A percentile compares a stretch with the other conserved stretches of the same genome.
These are phyloP conservation scores for Aspergillus fumigatiaffinis DNA, from an alignment of 2,329 filamentous ascomycete genomes.

Conservation along the genomic window DNA sequence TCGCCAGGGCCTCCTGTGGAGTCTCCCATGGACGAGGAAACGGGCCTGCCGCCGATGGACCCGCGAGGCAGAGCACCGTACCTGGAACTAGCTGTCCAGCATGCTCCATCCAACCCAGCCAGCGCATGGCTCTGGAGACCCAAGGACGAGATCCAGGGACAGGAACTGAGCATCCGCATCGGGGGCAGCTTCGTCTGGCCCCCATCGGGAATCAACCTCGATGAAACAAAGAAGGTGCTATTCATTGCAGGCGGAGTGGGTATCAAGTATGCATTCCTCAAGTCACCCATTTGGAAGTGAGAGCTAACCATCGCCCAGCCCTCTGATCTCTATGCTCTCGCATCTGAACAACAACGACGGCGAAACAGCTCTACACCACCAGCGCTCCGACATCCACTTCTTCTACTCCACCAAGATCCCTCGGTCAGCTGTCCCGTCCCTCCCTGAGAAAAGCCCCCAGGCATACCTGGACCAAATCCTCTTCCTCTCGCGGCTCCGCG, in stretches of 20 bases:
- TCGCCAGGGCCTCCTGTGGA: constrained; percentile 17
- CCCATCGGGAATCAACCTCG: constrained; percentile 43
- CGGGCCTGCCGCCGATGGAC: constrained; percentile 17
- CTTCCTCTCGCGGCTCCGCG: constrained; percentile 45
- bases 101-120: constrained; percentile 65
- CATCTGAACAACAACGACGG: constrained; percentile 49
- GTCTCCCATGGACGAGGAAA: constrained; percentile 16
- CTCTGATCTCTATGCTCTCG: constrained; percentile 69
- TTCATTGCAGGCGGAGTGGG: constrained; percentile 80
- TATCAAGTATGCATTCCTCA: constrained; percentile 58
- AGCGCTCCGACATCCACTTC: constrained; percentile 50
- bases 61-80: constrained; percentile 43
- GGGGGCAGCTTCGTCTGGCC: constrained; percentile 82
- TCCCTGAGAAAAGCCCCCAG: constrained; percentile 6
- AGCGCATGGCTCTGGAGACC: constrained; percentile 73
- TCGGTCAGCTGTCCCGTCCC: constrained; percentile 2
- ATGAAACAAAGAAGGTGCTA: constrained; percentile 56
- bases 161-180: constrained; percentile 62
- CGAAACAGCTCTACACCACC: constrained; percentile 25
- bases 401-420: constrained; percentile 58
- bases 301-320: constrained; percentile 41
- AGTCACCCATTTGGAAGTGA: not conserved
- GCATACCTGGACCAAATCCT: constrained; percentile 35
- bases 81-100: constrained; percentile 75
- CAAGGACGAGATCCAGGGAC: constrained; percentile 52